phyloP scores from a whole-genome alignment of 192 early-diverging fungal genomes.

The Entomortierella lignicola region DNA sequence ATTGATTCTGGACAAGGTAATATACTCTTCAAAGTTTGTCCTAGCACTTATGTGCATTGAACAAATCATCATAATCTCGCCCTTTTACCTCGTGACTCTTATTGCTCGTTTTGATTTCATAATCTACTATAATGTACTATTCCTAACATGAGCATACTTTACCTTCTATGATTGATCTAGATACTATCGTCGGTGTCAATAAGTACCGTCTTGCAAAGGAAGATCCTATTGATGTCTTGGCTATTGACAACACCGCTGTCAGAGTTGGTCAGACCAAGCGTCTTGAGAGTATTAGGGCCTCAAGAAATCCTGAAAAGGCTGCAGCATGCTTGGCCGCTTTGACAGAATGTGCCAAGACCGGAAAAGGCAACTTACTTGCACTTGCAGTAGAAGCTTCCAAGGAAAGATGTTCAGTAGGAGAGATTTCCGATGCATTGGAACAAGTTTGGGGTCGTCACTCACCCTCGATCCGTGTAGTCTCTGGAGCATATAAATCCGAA shows the following conservation, averaged over 20 bases:
- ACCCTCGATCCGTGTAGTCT: conserved; percentile 83
- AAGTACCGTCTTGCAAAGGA: conserved; percentile 83
- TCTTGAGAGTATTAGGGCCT: conserved; percentile 66
- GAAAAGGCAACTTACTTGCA: conserved; percentile 78
- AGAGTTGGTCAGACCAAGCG: conserved; percentile 73
- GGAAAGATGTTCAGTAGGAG: conserved; percentile 86
- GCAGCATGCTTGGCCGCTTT: conserved; percentile 69
- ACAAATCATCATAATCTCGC: too few relatives aligned
- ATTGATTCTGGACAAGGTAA: conserved; percentile 88
- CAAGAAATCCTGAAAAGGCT: conserved; percentile 66
- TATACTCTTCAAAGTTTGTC: too few relatives aligned
- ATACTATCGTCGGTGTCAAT: conserved; percentile 91
- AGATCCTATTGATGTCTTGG: conserved; percentile 73
- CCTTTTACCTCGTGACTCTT: background rate
- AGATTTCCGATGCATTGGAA: conserved; percentile 86
- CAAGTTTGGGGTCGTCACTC: conserved; percentile 86
- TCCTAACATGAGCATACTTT: too few relatives aligned
- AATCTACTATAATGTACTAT: too few relatives aligned
- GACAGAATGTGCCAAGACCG: conserved; percentile 72
- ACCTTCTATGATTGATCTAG: too few relatives aligned
- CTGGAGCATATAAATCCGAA: conserved; percentile 87
- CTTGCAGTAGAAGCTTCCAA: conserved; percentile 81
- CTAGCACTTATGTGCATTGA: too few relatives aligned
- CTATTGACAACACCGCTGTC: conserved; percentile 86
- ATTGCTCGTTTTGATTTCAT: too few relatives aligned